These are phyloP conservation scores for Trichomonascaceae sp. DNA, from an alignment of 1,139 yeast species.

Conservation along the genomic window DNA sequence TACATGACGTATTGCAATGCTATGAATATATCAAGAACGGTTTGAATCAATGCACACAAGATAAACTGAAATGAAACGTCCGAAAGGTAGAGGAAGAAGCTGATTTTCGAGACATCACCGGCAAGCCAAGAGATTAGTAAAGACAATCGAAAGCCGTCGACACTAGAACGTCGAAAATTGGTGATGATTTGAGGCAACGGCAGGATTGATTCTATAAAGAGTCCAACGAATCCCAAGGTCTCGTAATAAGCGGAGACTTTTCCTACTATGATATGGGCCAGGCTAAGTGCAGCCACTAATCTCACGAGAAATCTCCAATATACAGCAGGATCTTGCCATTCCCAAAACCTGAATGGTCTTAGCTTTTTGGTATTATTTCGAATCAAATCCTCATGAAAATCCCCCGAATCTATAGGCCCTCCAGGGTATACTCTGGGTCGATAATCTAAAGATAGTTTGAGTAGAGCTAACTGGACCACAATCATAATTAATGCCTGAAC, in stretches of 20 bases:
- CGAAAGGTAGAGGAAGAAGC: conserved; percentile 61
- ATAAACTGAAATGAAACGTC: conserved; percentile 60
- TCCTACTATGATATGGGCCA: conserved; percentile 44
- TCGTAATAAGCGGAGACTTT: conserved; percentile 42
- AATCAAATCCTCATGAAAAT: background rate
- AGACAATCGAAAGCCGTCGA: conserved; percentile 72
- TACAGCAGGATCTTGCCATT: conserved; percentile 58
- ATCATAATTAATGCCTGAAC: conserved; percentile 78
- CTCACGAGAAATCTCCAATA: conserved; percentile 62
- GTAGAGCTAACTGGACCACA: conserved; percentile 57
- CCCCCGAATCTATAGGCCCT: conserved; percentile 14
- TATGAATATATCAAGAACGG: conserved; percentile 66
- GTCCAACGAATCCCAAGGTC: conserved; percentile 64
- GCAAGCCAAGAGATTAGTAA: conserved; percentile 79
- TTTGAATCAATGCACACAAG: conserved; percentile 76
- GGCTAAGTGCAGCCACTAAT: conserved; percentile 40
- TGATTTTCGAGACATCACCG: conserved; percentile 75
- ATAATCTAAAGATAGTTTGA: conserved; percentile 57
- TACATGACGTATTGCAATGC: conserved; percentile 55
- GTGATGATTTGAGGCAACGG: conserved; percentile 85
- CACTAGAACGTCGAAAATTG: conserved; percentile 59
- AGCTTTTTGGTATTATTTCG: conserved; percentile 12
- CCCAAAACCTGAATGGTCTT: conserved; percentile 74
- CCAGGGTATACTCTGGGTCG: conserved; percentile 36
- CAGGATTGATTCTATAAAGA: conserved; percentile 71